A percentile compares a stretch with the other conserved stretches of the same genome.
These are phyloP conservation scores for Dipodascus albidus DNA, from an alignment of 805 yeast species.

Conservation along the genomic window DNA sequence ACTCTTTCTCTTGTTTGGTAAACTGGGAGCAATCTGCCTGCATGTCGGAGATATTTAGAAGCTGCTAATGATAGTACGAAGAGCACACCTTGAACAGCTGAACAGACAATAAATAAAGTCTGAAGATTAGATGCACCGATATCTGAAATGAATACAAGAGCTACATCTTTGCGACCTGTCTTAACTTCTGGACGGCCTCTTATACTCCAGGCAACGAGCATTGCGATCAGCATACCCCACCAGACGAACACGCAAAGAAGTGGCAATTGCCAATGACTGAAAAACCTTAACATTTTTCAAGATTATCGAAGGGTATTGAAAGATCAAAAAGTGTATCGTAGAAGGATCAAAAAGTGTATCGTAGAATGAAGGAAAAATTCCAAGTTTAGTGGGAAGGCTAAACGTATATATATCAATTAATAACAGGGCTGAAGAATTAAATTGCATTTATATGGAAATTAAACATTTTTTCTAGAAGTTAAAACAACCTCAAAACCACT, in stretches of 20 bases:
- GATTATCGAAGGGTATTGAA: background rate
- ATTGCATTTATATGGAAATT: background rate
- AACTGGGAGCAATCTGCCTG: slow-evolving; percentile 44
- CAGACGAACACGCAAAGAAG: slow-evolving; percentile 56
- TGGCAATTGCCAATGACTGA: slow-evolving; percentile 42
- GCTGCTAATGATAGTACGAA: slow-evolving; percentile 50
- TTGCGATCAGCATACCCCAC: slow-evolving; percentile 86
- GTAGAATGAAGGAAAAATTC: background rate
- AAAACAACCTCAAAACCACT: background rate
- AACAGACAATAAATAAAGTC: slow-evolving; percentile 71
- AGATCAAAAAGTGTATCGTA: background rate
- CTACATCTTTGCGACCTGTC: slow-evolving; percentile 35
- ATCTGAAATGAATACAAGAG: slow-evolving; percentile 62
- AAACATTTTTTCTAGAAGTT: background rate
- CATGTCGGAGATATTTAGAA: slow-evolving; percentile 51
- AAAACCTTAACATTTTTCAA: slow-evolving; percentile 13
- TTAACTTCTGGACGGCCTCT: slow-evolving; percentile 66
- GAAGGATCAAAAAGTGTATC: background rate
- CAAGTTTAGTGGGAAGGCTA: too few relatives aligned
- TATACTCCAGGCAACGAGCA: slow-evolving; percentile 65
- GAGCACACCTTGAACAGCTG: slow-evolving; percentile 67
- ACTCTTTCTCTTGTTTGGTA: slow-evolving; percentile 32
- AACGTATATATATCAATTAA: background rate
- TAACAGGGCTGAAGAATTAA: background rate
- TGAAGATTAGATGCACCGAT: slow-evolving; percentile 81